Conservation (phyloP, 805 yeast species). For the Lipomyces orientalis region DNA sequence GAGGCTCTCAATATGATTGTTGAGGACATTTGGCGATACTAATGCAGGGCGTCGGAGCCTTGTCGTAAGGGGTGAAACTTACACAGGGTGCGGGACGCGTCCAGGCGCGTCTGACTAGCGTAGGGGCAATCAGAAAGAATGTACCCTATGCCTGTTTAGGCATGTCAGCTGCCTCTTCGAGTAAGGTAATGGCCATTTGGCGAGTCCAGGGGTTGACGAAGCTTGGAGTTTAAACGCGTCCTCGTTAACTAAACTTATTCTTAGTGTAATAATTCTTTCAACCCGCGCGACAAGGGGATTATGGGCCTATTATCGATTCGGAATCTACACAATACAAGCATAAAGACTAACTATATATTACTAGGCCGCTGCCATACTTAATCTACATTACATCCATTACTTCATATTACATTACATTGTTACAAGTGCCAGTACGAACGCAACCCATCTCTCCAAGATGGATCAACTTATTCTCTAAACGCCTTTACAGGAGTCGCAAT, state of each 20-base stretch:
- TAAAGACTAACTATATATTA: neutral
- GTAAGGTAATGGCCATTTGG: neutral
- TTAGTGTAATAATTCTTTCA: neutral
- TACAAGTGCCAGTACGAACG: neutral
- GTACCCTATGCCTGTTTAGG: neutral
- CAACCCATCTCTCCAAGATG: neutral
- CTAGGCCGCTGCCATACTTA: neutral
- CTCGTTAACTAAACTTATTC: neutral
- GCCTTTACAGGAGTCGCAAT: constrained; percentile 46
- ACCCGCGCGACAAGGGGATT: neutral
- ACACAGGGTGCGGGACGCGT: neutral
- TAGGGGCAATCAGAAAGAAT: neutral
- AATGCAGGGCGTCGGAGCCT: neutral
- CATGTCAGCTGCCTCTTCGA: neutral
- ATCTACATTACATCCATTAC: neutral
- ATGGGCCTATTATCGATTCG: neutral
- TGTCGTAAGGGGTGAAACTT: neutral
- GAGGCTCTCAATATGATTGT: neutral
- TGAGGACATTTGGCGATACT: neutral
- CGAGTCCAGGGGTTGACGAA: neutral
- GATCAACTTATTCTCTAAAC: constrained; percentile 15
- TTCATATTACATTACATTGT: neutral
- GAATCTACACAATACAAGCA: too few species aligned
- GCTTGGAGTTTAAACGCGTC: neutral
- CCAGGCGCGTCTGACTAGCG: neutral